Evolutionary conservation across 1,284 basidiomycete genomes (phyloP).

Genomic region (Vanrija humicola): DNA sequence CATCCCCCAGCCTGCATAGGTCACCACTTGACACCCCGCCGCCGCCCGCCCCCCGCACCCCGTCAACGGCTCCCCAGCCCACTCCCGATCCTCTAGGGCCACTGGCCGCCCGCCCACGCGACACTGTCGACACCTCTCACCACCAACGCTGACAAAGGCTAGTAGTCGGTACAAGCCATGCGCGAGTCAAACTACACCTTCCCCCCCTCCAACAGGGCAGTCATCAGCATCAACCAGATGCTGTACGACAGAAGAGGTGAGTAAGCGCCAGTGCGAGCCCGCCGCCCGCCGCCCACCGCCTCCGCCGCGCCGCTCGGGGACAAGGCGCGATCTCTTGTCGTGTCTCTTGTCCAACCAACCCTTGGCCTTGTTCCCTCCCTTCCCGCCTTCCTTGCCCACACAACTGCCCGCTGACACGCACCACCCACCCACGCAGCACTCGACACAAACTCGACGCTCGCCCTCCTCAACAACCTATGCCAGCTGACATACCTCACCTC

Average conservation of each 20-base stretch:
- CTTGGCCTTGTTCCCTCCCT: slow-evolving; percentile 5
- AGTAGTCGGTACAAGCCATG: slow-evolving; percentile 53
- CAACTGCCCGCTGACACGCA: neutral
- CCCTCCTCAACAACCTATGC: slow-evolving; percentile 93
- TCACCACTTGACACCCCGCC: no score
- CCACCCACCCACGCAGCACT: slow-evolving; percentile 60
- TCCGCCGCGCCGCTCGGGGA: neutral
- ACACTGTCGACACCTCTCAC: no score
- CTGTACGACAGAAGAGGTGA: slow-evolving; percentile 92
- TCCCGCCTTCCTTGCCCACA: neutral
- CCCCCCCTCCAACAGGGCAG: slow-evolving; percentile 90
- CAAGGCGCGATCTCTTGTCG: no score
- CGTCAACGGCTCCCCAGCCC: no score
- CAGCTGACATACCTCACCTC: slow-evolving; percentile 96
- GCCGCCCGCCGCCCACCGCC: neutral
- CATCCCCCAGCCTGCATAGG: no score
- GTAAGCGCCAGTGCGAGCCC: slow-evolving; percentile 33
- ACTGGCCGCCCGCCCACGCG: no score
- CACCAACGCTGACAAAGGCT: neutral
- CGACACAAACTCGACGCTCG: slow-evolving; percentile 84
- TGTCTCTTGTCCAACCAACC: neutral
- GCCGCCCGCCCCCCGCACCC: no score
- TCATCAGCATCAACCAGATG: slow-evolving; percentile 88
- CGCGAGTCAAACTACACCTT: slow-evolving; percentile 96
- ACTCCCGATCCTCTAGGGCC: no score